phyloP scores from a whole-genome alignment of 306 rosid species.

The Lithocarpus polystachyus region DNA sequence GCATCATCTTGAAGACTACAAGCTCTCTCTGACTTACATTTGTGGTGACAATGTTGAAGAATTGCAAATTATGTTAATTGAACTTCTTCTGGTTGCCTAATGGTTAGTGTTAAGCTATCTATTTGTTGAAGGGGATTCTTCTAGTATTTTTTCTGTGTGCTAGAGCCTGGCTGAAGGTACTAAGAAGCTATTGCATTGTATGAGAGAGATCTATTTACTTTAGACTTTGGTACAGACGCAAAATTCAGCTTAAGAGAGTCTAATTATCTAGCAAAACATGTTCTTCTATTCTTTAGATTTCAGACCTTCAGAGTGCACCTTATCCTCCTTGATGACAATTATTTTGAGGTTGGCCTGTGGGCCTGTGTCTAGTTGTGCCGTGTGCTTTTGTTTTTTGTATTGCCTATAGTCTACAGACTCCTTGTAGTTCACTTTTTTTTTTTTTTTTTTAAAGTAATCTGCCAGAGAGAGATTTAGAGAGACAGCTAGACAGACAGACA shows the following conservation, averaged over 20 bases:
- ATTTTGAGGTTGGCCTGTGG: neutral
- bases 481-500: neutral
- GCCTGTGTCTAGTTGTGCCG: neutral
- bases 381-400: neutral
- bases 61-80: neutral
- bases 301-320: neutral
- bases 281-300: neutral
- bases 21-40: neutral
- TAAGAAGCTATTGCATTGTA: neutral
- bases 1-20: neutral
- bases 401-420: neutral
- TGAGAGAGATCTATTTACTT: neutral
- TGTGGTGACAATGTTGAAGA: neutral
- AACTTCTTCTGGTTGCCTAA: neutral
- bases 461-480: neutral
- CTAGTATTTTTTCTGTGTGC: neutral
- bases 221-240: neutral
- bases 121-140: neutral
- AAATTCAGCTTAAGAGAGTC: neutral
- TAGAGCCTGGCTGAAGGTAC: neutral
- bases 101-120: neutral
- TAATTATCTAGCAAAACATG: neutral
- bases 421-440: neutral
- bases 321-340: neutral
- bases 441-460: neutral